Conservation (phyloP, 805 yeast species). For the Nematodospora valgi region DNA sequence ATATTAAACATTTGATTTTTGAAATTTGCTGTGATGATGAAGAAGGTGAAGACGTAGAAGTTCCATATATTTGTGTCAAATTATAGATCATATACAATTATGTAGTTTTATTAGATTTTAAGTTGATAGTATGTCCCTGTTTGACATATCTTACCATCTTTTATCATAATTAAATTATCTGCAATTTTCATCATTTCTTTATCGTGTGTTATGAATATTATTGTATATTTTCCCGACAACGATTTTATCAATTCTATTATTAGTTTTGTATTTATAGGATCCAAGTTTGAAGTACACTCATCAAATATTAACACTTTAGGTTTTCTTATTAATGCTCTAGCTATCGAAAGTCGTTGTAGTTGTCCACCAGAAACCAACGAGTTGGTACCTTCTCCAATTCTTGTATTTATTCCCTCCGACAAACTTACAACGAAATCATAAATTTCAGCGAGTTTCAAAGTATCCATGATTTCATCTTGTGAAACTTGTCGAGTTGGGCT, state of each 20-base stretch:
- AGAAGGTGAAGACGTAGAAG: constrained; percentile 92
- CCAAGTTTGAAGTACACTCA: constrained; percentile 89
- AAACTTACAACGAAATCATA: constrained; percentile 51
- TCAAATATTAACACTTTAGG: constrained; percentile 73
- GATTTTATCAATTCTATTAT: constrained; percentile 50
- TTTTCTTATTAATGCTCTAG: constrained; percentile 68
- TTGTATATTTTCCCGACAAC: constrained; percentile 31
- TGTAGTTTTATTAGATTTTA: no score
- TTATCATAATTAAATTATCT: constrained; percentile 46
- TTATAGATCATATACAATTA: constrained; percentile 16
- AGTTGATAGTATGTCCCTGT: neutral
- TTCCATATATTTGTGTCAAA: constrained; percentile 75
- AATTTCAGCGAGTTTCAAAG: constrained; percentile 47
- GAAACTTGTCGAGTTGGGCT: constrained; percentile 15
- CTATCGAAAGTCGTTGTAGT: constrained; percentile 78
- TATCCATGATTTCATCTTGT: constrained; percentile 31
- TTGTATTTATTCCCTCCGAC: constrained; percentile 58
- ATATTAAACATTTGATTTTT: constrained; percentile 73
- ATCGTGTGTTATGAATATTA: constrained; percentile 72
- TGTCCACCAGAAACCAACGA: constrained; percentile 83
- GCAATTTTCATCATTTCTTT: constrained; percentile 60
- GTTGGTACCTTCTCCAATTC: constrained; percentile 40
- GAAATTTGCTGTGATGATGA: constrained; percentile 92
- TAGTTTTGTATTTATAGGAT: constrained; percentile 51
- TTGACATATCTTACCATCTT: constrained; percentile 39